Base-by-base conservation (phyloP, 257 asterid genomes). In the Ehretia macrophylla region DNA sequence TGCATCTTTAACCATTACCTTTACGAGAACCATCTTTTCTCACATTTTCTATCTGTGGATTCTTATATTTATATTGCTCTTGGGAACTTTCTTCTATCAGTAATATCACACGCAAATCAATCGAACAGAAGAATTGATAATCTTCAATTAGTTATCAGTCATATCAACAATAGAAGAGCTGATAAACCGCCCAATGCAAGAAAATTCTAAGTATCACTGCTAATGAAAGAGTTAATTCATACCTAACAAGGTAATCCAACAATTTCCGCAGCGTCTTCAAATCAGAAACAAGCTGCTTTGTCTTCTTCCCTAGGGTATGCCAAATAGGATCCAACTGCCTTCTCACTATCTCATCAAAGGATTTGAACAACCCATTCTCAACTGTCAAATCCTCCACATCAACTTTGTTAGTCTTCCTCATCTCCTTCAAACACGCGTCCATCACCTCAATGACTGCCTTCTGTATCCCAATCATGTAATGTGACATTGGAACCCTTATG, bases 361-460 rank as follows among this genome's bases (percentile, higher is more conserved):
- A 88, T 90, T 92, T 92, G 81, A 92, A 92, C 82, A 92, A 68
- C 54, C 96, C 95, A 56, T 85, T 92, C 79, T 92, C 97, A 76
- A 92, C 96, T 0, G 97, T 88, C 79, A 92, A 80, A 76, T 88
- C 99, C 52, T 88, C 99, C 65, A 92, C 85, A 46, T 92, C 97
- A 65, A 92, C 97, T 84, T 92, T 92, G 77, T 92, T 92, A 44
- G 96, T 88, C 83, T 86, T 88, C 76, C 89, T 84, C 97, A 92
- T 83, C 80, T 92, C 99, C 77, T 92, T 92, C 65, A 92, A 66
- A 70, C 99, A 88, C 8, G 95, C 97, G 80, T 92, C 99, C 95
- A 92, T 83, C 60, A 88, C 97, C 73, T 92, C 96, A 17, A 88
- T 77, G 57, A 92, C 91, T 32, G 99, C 91, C 64, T 83, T 92